These are phyloP conservation scores for Prillingera fragicola DNA, from an alignment of 1,284 basidiomycete genomes.

Conservation along the genomic window DNA sequence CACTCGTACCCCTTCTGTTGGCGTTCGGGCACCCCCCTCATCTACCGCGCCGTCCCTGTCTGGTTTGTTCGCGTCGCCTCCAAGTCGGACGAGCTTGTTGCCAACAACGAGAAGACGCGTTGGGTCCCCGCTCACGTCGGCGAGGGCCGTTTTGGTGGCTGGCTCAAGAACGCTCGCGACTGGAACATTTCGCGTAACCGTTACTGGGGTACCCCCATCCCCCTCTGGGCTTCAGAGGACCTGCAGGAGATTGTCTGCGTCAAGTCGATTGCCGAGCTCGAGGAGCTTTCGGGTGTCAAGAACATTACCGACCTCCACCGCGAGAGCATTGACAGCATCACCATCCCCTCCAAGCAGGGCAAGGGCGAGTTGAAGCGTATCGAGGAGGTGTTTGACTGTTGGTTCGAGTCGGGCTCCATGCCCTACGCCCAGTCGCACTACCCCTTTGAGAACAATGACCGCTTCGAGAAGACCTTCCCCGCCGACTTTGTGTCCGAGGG, in stretches of 20 bases:
- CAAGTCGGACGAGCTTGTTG: slow-evolving; percentile 76
- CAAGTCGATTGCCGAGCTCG: slow-evolving; percentile 82
- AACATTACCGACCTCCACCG: slow-evolving; percentile 91
- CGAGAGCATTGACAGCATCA: slow-evolving; percentile 92
- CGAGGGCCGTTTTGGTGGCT: slow-evolving; percentile 91
- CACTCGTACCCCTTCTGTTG: slow-evolving; percentile 98
- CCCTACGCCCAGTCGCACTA: slow-evolving; percentile 97
- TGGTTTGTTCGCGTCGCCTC: slow-evolving; percentile 94
- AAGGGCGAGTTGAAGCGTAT: slow-evolving; percentile 85
- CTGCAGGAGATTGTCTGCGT: slow-evolving; percentile 86
- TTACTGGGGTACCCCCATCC: slow-evolving; percentile 98
- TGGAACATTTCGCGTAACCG: slow-evolving; percentile 99
- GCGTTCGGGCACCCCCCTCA: slow-evolving; percentile 90
- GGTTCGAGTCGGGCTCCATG: slow-evolving; percentile 99
- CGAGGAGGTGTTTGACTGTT: slow-evolving; percentile 98
- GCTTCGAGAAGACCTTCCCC: slow-evolving; percentile 72
- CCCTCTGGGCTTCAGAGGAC: slow-evolving; percentile 93
- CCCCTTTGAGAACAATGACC: slow-evolving; percentile 87
- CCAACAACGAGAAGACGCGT: slow-evolving; percentile 83
- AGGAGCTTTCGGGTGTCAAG: slow-evolving; percentile 75
- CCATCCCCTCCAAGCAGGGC: slow-evolving; percentile 86
- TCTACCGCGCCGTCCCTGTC: slow-evolving; percentile 91
- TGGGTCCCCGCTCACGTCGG: slow-evolving; percentile 93
- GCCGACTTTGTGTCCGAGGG: slow-evolving; percentile 99
- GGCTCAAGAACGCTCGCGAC: slow-evolving; percentile 94